Evolutionary conservation across 371 early-diverging fungal species (phyloP).

Genomic region (Rhizopus sp.): DNA sequence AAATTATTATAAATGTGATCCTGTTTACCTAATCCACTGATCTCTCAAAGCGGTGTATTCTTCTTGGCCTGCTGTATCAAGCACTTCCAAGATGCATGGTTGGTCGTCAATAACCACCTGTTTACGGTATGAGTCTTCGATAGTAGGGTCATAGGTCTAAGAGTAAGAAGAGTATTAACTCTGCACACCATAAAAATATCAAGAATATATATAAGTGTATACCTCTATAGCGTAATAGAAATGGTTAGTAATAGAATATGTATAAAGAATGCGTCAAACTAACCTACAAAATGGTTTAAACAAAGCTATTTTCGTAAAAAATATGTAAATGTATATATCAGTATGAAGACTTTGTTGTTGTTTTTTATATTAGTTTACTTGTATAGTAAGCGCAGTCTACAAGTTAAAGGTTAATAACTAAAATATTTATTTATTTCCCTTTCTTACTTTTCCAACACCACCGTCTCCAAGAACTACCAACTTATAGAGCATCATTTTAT

Average conservation of each 20-base stretch:
- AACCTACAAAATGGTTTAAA: conserved; percentile 81
- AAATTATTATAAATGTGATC: background rate
- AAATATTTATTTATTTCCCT: background rate
- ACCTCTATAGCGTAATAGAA: conserved; percentile 12
- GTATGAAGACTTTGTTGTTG: too few species aligned
- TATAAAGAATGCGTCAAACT: background rate
- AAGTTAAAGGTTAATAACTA: conserved; percentile 1
- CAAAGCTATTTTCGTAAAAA: conserved; percentile 70
- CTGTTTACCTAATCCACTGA: conserved; percentile 83
- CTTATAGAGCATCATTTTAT: conserved; percentile 39
- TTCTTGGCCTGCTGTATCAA: conserved; percentile 50
- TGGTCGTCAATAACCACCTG: conserved; percentile 97
- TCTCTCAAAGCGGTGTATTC: conserved; percentile 87
- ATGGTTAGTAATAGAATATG: background rate
- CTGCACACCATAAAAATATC: background rate
- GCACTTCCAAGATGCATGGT: conserved; percentile 90
- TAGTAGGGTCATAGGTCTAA: conserved; percentile 95
- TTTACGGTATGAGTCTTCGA: conserved; percentile 94
- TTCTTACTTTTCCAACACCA: conserved; percentile 46
- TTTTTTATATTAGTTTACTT: conserved; percentile 34
- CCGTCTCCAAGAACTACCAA: conserved; percentile 43
- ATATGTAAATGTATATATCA: too few species aligned
- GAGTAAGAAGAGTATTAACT: background rate
- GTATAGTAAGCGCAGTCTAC: conserved; percentile 74
- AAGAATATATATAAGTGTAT: background rate